Evolutionary conservation across 2,329 filamentous ascomycete species (phyloP).

Genomic region (Sporothrix variecibatus): DNA sequence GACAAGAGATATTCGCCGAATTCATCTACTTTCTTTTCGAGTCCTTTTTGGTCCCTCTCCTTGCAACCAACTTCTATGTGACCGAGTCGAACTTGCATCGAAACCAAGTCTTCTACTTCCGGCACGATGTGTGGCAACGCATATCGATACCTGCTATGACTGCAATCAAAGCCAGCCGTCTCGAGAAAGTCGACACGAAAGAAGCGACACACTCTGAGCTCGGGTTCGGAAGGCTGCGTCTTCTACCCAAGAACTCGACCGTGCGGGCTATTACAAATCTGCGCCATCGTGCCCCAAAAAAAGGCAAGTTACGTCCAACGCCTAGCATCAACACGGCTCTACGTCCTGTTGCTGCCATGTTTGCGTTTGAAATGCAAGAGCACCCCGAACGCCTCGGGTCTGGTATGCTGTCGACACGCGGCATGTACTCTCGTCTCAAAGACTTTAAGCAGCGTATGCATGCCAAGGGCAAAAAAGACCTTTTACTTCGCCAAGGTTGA

Average conservation of each 20-base stretch:
- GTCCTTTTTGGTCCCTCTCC: conserved; percentile 82
- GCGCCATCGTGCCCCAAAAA: conserved; percentile 58
- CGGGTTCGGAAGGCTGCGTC: conserved; percentile 74
- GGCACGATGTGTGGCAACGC: conserved; percentile 85
- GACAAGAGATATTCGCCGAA: conserved; percentile 76
- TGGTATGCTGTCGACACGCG: conserved; percentile 76
- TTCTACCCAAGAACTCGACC: conserved; percentile 77
- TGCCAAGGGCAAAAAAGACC: conserved; percentile 37
- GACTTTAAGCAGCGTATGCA: conserved; percentile 61
- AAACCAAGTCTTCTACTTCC: conserved; percentile 87
- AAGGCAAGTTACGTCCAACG: conserved; percentile 36
- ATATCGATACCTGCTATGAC: conserved; percentile 73
- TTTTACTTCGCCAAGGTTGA: conserved; percentile 93
- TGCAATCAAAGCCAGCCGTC: conserved; percentile 69
- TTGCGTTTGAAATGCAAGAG: conserved; percentile 72
- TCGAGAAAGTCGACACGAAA: conserved; percentile 70
- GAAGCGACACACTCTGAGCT: conserved; percentile 61
- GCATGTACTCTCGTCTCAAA: conserved; percentile 74
- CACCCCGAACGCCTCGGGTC: conserved; percentile 68
- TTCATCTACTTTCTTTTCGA: conserved; percentile 93
- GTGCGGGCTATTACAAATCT: conserved; percentile 89
- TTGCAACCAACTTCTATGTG: conserved; percentile 88
- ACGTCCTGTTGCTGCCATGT: conserved; percentile 70
- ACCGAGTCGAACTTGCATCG: conserved; percentile 84
- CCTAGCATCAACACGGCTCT: conserved; percentile 55